phyloP scores from a whole-genome alignment of 2,329 filamentous ascomycete genomes.

The Aspergillus arachidicola region DNA sequence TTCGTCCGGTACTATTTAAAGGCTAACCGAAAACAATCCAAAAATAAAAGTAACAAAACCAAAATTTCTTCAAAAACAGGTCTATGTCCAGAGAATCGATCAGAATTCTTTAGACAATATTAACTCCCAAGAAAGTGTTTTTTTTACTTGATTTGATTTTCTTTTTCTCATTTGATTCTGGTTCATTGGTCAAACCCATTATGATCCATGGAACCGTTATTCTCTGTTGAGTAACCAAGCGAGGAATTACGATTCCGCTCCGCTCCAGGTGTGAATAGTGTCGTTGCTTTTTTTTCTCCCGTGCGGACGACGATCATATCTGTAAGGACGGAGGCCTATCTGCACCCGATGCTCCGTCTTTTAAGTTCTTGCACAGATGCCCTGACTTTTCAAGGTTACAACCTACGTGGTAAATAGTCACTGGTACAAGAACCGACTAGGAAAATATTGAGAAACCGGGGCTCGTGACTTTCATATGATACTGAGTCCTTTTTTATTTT shows the following conservation, averaged over 20 bases:
- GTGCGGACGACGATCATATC: neutral
- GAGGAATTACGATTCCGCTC: neutral
- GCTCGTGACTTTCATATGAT: constrained; percentile 4
- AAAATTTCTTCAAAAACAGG: neutral
- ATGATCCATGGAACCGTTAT: neutral
- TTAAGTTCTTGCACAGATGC: neutral
- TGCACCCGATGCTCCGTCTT: neutral
- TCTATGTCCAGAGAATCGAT: too few relatives aligned
- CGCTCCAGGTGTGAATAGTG: neutral
- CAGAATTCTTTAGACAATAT: too few relatives aligned
- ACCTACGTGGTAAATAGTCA: neutral
- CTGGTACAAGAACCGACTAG: neutral
- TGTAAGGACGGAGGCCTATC: neutral
- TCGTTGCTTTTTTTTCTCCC: neutral
- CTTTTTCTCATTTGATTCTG: neutral
- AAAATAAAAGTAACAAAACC: neutral
- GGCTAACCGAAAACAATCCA: neutral
- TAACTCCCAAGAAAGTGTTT: too few relatives aligned
- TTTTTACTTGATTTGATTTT: neutral
- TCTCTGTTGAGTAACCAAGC: neutral
- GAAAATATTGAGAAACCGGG: neutral
- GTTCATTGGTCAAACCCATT: neutral
- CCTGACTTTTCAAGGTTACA: neutral
- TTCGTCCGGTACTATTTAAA: constrained; percentile 5
- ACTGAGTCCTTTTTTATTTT: neutral